Conservation (phyloP, 257 asterid species). For the Plantago ovata region DNA sequence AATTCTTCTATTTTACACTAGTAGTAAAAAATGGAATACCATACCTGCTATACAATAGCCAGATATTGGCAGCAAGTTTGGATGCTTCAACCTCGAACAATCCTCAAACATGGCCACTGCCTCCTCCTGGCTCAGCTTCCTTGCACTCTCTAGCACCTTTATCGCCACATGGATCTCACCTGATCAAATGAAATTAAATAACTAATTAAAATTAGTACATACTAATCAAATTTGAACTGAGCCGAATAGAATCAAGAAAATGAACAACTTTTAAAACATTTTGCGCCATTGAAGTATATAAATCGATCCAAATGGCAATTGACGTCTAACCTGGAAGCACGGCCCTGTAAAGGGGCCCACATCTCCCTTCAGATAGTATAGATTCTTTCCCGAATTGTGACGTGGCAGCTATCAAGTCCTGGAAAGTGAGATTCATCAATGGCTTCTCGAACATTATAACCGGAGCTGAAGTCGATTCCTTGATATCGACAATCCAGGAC, state of each 20-base stretch:
- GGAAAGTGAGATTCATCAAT: constrained; percentile 83
- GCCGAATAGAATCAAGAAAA: too few species aligned
- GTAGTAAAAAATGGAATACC: too few species aligned
- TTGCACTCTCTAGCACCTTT: constrained; percentile 75
- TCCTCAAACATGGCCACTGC: constrained; percentile 75
- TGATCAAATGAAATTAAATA: too few species aligned
- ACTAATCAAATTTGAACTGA: too few species aligned
- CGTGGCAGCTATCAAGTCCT: constrained; percentile 86
- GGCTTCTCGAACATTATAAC: constrained; percentile 97
- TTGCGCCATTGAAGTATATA: too few species aligned
- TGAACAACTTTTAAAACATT: too few species aligned
- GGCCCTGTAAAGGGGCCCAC: constrained; percentile 91
- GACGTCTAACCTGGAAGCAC: constrained; percentile 52
- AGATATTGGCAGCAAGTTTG: constrained; percentile 66
- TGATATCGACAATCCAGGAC: constrained; percentile 90
- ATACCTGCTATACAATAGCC: constrained; percentile 97
- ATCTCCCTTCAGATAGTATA: constrained; percentile 71
- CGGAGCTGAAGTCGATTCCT: constrained; percentile 83
- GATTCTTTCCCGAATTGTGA: constrained; percentile 91
- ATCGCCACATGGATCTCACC: constrained; percentile 91
- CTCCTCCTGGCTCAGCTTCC: constrained; percentile 49
- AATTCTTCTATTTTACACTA: too few species aligned
- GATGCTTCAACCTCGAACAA: constrained; percentile 67
- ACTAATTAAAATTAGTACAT: too few species aligned
- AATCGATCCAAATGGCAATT: too few species aligned